A percentile compares a stretch with the other conserved stretches of the same genome.
These are phyloP conservation scores for Brassica napus DNA, from an alignment of 345 rosid genomes.

Conservation along the genomic window DNA sequence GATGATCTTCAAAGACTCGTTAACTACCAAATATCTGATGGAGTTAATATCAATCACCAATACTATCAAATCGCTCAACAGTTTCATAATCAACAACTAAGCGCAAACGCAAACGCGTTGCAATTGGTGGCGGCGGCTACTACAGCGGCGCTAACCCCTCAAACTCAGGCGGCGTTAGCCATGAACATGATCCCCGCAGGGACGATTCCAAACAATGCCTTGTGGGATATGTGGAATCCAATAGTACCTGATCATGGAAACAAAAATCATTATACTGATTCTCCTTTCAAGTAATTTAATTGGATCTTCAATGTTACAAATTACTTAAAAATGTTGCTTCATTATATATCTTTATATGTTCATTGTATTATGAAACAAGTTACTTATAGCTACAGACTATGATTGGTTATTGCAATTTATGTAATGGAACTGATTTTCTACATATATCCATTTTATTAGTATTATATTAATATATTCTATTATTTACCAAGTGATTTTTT, in stretches of 20 bases:
- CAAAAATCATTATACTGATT: constrained; percentile 50
- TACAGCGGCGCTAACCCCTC: constrained; percentile 30
- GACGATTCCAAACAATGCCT: constrained; percentile 44
- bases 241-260: constrained; percentile 52
- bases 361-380: constrained; percentile 4
- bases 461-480: background rate
- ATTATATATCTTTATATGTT: background rate
- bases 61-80: constrained; percentile 48
- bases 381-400: constrained; percentile 21
- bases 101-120: constrained; percentile 41
- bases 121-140: constrained; percentile 45
- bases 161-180: constrained; percentile 45
- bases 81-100: constrained; percentile 47
- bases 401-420: constrained; percentile 27
- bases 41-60: constrained; percentile 43
- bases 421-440: constrained; percentile 30
- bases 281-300: constrained; percentile 60
- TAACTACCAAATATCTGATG: constrained; percentile 55
- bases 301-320: background rate
- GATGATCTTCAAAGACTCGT: constrained; percentile 80
- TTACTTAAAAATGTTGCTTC: constrained; percentile 1
- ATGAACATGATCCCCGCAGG: constrained; percentile 49
- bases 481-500: no score
- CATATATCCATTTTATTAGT: constrained; percentile 3
- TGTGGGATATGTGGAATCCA: constrained; percentile 91